phyloP scores from a whole-genome alignment of 1,284 basidiomycete species.

The Coniferiporia sulphurascens region DNA sequence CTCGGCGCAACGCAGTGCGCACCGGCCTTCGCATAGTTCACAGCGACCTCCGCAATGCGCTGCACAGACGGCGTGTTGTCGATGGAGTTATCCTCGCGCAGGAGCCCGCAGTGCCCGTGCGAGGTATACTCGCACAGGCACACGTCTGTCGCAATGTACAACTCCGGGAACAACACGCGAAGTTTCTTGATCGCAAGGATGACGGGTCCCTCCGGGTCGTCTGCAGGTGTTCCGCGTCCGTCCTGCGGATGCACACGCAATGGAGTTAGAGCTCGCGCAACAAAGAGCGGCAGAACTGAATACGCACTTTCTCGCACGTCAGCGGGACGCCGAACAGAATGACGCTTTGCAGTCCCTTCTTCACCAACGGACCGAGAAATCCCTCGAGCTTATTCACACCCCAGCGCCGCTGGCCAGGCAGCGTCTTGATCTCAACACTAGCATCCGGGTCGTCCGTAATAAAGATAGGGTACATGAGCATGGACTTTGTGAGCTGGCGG shows the following conservation, averaged over 20 bases:
- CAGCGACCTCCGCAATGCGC: constrained; percentile 88
- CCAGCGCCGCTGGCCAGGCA: constrained; percentile 91
- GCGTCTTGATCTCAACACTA: constrained; percentile 65
- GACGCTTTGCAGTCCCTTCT: constrained; percentile 88
- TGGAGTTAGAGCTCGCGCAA: background rate
- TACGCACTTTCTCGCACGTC: constrained; percentile 72
- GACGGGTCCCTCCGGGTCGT: constrained; percentile 88
- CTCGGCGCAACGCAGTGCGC: constrained; percentile 98
- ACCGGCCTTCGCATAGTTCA: constrained; percentile 90
- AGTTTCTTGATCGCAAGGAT: constrained; percentile 86
- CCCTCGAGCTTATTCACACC: constrained; percentile 88
- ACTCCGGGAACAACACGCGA: constrained; percentile 69
- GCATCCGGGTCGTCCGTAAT: constrained; percentile 90
- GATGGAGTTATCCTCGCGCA: constrained; percentile 71
- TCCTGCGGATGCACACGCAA: constrained; percentile 52
- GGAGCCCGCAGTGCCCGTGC: constrained; percentile 94
- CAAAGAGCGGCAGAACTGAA: background rate
- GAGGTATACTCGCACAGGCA: constrained; percentile 99
- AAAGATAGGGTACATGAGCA: constrained; percentile 98
- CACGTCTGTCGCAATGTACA: constrained; percentile 92
- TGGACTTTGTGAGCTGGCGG: constrained; percentile 75
- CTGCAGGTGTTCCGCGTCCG: constrained; percentile 77
- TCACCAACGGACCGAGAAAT: constrained; percentile 83
- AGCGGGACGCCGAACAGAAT: constrained; percentile 97
- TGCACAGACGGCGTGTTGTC: constrained; percentile 72